Percentiles rank a stretch among this genome's conserved stretches.
phyloP scores from a whole-genome alignment of 148 eudicot species.

The Rhododendron ovatum region DNA sequence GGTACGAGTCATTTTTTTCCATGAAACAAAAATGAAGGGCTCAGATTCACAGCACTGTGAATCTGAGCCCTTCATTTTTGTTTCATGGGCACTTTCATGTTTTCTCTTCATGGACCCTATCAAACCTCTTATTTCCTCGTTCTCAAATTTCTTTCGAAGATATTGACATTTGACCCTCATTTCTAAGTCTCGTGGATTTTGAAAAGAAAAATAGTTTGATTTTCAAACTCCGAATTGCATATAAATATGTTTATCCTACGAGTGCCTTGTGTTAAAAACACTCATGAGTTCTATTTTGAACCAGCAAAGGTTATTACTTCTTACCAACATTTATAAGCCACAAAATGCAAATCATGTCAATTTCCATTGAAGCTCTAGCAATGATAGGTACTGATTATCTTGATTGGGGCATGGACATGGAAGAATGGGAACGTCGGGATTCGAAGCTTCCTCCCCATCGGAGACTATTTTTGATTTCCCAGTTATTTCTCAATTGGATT shows the following conservation, averaged over 20 bases:
- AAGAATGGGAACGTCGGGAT: not conserved
- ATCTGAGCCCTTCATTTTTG: too few species aligned
- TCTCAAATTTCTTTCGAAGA: too few species aligned
- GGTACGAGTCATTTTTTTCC: too few species aligned
- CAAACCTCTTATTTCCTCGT: too few species aligned
- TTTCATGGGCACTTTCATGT: too few species aligned
- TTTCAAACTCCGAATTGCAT: not conserved
- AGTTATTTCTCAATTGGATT: not conserved
- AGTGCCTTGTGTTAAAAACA: not conserved
- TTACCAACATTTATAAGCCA: not conserved
- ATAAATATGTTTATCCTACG: not conserved
- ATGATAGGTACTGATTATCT: not conserved
- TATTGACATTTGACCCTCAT: not conserved
- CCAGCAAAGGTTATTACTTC: too few species aligned
- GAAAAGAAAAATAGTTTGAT: not conserved
- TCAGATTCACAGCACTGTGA: too few species aligned
- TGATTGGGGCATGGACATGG: not conserved
- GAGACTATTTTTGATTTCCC: not conserved
- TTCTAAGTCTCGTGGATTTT: not conserved
- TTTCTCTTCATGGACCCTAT: too few species aligned
- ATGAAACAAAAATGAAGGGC: too few species aligned
- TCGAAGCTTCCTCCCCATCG: not conserved
- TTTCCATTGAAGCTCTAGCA: conserved; percentile 5
- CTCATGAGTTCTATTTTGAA: not conserved
- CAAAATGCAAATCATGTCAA: not conserved